Base-by-base conservation (phyloP, 257 asterid genomes). In the Cordia subcordata region DNA sequence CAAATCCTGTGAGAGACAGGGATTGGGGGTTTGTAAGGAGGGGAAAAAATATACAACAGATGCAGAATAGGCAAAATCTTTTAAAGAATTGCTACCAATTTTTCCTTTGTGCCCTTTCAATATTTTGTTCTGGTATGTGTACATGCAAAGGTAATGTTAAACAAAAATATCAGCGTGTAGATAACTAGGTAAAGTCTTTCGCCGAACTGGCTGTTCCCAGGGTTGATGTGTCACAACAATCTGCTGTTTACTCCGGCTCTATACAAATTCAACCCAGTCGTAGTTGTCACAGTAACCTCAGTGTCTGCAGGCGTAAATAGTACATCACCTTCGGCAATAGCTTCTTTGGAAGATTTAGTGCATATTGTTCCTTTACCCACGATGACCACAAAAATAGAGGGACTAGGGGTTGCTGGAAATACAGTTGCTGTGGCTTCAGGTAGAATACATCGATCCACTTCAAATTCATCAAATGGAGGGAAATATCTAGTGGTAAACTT, bases 401-500 rank as follows among this genome's bases (percentile, higher is more conserved):
- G 91, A 39, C 94, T 86, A 8, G 79, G 65, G 61, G 69, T 64
- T 14, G 82, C 78, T 11, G 89, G 84, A 42, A 82, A 66, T 19
- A 67, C 80, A 8, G 76, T 71, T 19, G 85, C 69, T 61, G 77
- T 62, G 62, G 49, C 78, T 53, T 55, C 53, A 10, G 96, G 96
- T 54, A 87, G 81, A 40, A 75, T 72, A 58, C 88, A 85, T 20
- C 74, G 76, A 32, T 87, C 96, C n/a, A 87, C 89, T 77, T 87
- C 96, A 50, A 87, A 87, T 63, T 85, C 94, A 51, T 87, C 91
- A 61, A 81, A 87, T 8, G 94, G 96, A 10, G 96, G 85, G 49
- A 57, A 61, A 51, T 85, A 87, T 70, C 83, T 85, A 63, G 62
- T 53, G 4, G 87, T 85, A 50, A 79, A 85, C 18, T 75, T 79